These are phyloP conservation scores for Solanum medicagineum DNA, from an alignment of 257 asterid genomes.

Conservation along the genomic window DNA sequence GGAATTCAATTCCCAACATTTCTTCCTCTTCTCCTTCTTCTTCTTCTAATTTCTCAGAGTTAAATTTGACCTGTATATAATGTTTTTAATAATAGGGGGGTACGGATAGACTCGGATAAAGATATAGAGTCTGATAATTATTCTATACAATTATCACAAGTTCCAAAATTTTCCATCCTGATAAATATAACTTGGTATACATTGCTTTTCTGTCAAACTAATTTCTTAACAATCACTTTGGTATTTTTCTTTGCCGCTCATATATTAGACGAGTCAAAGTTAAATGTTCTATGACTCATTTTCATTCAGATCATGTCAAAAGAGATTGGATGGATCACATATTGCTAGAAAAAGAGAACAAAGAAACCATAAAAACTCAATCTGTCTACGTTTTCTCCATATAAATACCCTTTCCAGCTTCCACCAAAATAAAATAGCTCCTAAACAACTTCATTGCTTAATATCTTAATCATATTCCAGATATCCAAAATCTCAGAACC, in stretches of 20 bases:
- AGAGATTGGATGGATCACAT: background rate
- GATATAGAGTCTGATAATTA: too few relatives aligned
- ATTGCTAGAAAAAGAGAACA: background rate
- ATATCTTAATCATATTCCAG: background rate
- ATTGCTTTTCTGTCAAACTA: too few relatives aligned
- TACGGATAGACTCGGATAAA: too few relatives aligned
- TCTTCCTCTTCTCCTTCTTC: too few relatives aligned
- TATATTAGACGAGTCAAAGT: background rate
- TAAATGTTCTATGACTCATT: background rate
- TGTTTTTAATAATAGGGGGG: background rate
- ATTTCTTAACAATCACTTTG: too few relatives aligned
- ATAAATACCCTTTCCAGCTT: background rate
- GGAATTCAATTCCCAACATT: too few relatives aligned
- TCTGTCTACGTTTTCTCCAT: background rate
- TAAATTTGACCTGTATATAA: background rate
- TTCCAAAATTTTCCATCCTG: too few relatives aligned
- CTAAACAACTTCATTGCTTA: background rate
- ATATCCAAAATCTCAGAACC: background rate
- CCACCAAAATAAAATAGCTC: background rate
- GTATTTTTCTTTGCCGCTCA: background rate
- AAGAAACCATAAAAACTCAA: background rate
- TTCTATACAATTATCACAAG: too few relatives aligned
- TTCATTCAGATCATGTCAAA: background rate
- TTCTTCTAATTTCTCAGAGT: background rate
- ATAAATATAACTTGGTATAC: too few relatives aligned